Evolutionary conservation across 139 green algal genomes (phyloP).

Genomic region (Eudorina sp.): DNA sequence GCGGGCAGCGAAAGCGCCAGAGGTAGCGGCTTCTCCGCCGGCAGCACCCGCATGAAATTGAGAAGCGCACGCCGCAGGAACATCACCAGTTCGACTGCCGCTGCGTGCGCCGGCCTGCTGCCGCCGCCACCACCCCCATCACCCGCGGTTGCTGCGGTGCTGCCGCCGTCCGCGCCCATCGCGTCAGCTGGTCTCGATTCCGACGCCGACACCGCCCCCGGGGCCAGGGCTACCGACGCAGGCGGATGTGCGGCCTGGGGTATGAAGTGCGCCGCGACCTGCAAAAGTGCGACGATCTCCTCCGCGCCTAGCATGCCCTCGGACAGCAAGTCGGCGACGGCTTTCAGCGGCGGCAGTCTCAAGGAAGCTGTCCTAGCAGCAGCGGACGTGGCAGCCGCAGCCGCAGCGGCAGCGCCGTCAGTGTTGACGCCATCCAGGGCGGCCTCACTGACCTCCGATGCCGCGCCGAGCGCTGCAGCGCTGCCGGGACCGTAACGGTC

Average conservation of each 20-base stretch:
- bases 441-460: not conserved
- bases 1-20: not conserved
- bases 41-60: not conserved
- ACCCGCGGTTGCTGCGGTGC: not conserved
- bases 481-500: conserved; percentile 1
- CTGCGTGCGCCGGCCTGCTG: not conserved
- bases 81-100: not conserved
- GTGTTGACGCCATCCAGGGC: not conserved
- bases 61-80: not conserved
- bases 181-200: not conserved
- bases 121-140: not conserved
- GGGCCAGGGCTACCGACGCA: no score
- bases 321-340: not conserved
- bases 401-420: not conserved
- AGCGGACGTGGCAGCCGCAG: not conserved
- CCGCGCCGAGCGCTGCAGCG: not conserved
- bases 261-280: not conserved
- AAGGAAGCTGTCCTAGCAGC: not conserved
- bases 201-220: not conserved
- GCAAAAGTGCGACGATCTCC: not conserved
- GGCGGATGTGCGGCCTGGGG: no score
- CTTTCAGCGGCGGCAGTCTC: not conserved
- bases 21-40: not conserved
- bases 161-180: not conserved
- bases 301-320: not conserved